These are phyloP conservation scores for Anacardium occidentale DNA, from an alignment of 345 rosid genomes.

Conservation along the genomic window DNA sequence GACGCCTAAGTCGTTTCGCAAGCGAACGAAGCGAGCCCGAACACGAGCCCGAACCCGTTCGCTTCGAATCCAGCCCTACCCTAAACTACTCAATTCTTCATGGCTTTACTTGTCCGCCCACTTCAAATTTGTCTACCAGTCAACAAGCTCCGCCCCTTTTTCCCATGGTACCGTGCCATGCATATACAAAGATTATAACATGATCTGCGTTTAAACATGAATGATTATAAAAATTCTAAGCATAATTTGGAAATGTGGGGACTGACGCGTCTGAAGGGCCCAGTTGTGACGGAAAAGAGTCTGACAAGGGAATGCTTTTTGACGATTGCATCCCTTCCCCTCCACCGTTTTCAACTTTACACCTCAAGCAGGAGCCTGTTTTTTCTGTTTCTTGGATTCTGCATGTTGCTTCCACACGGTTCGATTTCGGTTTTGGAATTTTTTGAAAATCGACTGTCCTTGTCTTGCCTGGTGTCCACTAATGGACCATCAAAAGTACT, in stretches of 20 bases:
- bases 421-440: background rate
- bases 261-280: background rate
- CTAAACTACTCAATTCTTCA: background rate
- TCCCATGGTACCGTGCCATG: background rate
- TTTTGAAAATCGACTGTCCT: background rate
- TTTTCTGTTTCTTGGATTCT: background rate
- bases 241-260: too few relatives aligned
- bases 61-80: too few relatives aligned
- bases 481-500: background rate
- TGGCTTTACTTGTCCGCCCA: background rate
- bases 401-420: background rate
- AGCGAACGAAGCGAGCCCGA: too few relatives aligned
- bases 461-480: background rate
- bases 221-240: background rate
- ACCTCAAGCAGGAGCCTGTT: slow-evolving; percentile 12
- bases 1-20: too few relatives aligned
- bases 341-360: slow-evolving; percentile 16
- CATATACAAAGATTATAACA: too few relatives aligned
- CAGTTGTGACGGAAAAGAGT: background rate
- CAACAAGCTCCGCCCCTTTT: background rate
- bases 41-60: too few relatives aligned
- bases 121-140: background rate
- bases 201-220: background rate
- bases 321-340: background rate
- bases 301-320: background rate